Conservation (phyloP, 495 filamentous ascomycete species). For the Aspergillus biplanus region DNA sequence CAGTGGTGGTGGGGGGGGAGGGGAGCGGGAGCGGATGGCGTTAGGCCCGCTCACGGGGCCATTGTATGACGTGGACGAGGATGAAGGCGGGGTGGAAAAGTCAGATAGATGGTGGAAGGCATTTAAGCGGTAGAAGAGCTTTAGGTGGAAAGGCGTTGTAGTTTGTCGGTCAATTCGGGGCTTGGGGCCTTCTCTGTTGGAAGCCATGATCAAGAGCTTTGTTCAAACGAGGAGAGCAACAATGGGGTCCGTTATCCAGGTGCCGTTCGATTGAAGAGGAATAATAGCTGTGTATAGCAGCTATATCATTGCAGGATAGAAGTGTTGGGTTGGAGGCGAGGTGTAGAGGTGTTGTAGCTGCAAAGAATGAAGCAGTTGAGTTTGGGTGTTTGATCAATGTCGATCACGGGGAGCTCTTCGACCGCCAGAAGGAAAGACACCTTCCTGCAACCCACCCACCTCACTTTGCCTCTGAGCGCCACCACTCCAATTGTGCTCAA, state of each 20-base stretch:
- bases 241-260: no score
- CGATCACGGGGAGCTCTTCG: constrained; percentile 9
- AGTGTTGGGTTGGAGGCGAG: not conserved
- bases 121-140: constrained; percentile 80
- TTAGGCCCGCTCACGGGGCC: constrained; percentile 40
- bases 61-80: constrained; percentile 26
- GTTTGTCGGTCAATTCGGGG: constrained; percentile 64
- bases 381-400: constrained; percentile 1
- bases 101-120: constrained; percentile 64
- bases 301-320: not conserved
- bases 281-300: not conserved
- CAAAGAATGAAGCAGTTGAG: not conserved
- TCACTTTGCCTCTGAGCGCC: not conserved
- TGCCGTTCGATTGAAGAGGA: constrained; percentile 6
- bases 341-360: constrained; percentile 7
- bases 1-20: constrained; percentile 47
- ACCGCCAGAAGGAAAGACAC: constrained; percentile 7
- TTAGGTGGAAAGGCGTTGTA: constrained; percentile 86
- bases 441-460: constrained; percentile 4
- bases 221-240: not conserved
- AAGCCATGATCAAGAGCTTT: constrained; percentile 30
- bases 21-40: constrained; percentile 40
- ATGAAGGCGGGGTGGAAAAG: constrained; percentile 26
- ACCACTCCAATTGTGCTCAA: not conserved
- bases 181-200: constrained; percentile 33